Percentiles rank a stretch among this genome's conserved stretches.
phyloP scores from a whole-genome alignment of 1,284 basidiomycete genomes.

The Apiotrichum brassicae region DNA sequence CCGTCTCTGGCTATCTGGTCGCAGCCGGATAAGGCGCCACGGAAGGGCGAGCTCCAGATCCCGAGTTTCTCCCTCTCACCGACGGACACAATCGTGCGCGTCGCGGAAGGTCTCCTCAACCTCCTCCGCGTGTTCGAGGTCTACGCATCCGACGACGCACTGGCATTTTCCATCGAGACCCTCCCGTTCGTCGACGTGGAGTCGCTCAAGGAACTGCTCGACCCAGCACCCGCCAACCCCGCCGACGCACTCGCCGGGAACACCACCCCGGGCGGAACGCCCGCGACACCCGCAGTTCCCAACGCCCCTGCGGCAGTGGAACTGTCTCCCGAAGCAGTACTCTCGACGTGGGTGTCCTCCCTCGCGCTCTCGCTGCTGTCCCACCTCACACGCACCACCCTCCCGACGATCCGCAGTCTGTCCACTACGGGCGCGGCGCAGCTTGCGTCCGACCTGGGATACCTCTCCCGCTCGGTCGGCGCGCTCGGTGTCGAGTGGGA shows the following conservation, averaged over 20 bases:
- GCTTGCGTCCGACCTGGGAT: slow-evolving; percentile 78
- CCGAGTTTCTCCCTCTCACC: slow-evolving; percentile 90
- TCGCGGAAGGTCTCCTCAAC: slow-evolving; percentile 88
- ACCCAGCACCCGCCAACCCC: slow-evolving; percentile 43
- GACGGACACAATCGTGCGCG: slow-evolving; percentile 75
- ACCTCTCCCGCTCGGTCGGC: slow-evolving; percentile 81
- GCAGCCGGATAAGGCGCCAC: slow-evolving; percentile 39
- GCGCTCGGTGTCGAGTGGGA: slow-evolving; percentile 80
- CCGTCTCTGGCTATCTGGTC: slow-evolving; percentile 65
- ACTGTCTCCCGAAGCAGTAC: slow-evolving; percentile 59
- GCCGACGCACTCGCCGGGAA: slow-evolving; percentile 9
- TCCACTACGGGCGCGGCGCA: slow-evolving; percentile 67
- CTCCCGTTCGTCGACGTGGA: slow-evolving; percentile 63
- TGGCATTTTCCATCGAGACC: slow-evolving; percentile 80
- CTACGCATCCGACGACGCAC: slow-evolving; percentile 82
- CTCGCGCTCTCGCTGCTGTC: slow-evolving; percentile 72
- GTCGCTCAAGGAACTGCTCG: slow-evolving; percentile 48
- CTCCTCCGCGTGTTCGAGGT: slow-evolving; percentile 89
- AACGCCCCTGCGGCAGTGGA: slow-evolving; percentile 1
- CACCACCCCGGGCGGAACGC: not conserved
- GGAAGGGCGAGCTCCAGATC: slow-evolving; percentile 61
- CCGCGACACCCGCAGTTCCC: slow-evolving; percentile 5
- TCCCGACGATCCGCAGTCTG: slow-evolving; percentile 58
- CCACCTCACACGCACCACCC: slow-evolving; percentile 61
- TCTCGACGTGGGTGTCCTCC: slow-evolving; percentile 81